These are phyloP conservation scores for Sporothrix globosa DNA, from an alignment of 2,329 filamentous ascomycete species.

Conservation along the genomic window DNA sequence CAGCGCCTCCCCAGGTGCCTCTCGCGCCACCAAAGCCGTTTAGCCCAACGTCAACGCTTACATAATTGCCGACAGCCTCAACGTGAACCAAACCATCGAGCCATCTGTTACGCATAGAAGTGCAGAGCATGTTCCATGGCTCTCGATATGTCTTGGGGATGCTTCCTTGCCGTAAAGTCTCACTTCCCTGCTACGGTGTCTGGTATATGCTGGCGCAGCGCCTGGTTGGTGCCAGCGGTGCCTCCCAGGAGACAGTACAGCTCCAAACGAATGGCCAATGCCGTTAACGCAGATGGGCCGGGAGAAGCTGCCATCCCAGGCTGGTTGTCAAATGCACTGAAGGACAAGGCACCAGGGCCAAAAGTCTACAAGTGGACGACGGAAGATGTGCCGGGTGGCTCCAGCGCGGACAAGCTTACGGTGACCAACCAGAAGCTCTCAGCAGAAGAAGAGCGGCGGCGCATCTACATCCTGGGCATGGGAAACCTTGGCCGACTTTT, in stretches of 20 bases:
- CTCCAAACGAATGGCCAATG: neutral
- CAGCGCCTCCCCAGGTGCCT: neutral
- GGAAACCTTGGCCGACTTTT: conserved; percentile 82
- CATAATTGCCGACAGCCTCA: neutral
- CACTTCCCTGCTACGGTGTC: no score
- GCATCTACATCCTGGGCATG: conserved; percentile 76
- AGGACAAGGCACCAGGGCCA: conserved; percentile 26
- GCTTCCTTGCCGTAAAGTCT: neutral
- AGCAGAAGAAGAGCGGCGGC: conserved; percentile 38
- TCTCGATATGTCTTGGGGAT: neutral
- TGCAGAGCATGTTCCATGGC: neutral
- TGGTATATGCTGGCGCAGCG: neutral
- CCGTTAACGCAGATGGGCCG: neutral
- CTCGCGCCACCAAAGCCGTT: neutral
- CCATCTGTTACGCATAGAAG: neutral
- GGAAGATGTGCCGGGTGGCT: conserved; percentile 24
- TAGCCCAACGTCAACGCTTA: neutral
- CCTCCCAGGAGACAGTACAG: neutral
- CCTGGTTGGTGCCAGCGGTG: no score
- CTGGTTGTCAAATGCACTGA: conserved; percentile 31
- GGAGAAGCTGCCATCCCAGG: conserved; percentile 22
- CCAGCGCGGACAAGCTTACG: neutral
- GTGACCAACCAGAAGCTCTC: neutral
- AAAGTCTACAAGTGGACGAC: conserved; percentile 33
- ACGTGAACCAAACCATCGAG: no score